These are phyloP conservation scores for Fusarium sororula DNA, from an alignment of 2,329 filamentous ascomycete species.

Conservation along the genomic window DNA sequence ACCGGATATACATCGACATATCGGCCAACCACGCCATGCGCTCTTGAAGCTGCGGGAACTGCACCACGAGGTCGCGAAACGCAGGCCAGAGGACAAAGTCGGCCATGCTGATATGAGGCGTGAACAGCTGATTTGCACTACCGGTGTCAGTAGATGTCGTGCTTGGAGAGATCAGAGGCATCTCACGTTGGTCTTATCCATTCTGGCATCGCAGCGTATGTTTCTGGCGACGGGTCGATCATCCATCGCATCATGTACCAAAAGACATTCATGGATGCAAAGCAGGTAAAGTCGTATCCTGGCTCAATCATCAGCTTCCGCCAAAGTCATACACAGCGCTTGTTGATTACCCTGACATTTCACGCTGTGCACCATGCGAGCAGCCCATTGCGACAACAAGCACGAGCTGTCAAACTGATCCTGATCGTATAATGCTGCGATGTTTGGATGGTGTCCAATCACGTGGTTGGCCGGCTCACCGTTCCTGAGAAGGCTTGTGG, in stretches of 20 bases:
- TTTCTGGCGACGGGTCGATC: constrained; percentile 1
- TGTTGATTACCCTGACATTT: constrained; percentile 1
- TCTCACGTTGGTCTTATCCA: constrained; percentile 21
- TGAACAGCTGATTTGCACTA: not conserved
- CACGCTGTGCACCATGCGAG: constrained; percentile 21
- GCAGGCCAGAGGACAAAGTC: constrained; percentile 19
- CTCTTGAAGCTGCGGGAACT: constrained; percentile 14
- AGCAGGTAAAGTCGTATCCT: constrained; percentile 17
- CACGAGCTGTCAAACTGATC: constrained; percentile 7
- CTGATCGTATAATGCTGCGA: constrained; percentile 11
- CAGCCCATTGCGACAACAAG: constrained; percentile 18
- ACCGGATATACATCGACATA: not conserved
- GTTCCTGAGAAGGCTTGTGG: not conserved
- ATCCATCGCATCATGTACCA: constrained; percentile 29
- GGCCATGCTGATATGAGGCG: constrained; percentile 10
- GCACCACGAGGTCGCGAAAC: constrained; percentile 7
- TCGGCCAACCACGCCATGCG: constrained; percentile 13
- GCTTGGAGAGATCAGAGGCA: rapidly evolving
- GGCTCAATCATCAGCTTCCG: too few species aligned
- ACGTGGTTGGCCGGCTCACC: rapidly evolving
- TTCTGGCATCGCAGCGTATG: constrained; percentile 15
- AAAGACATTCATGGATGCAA: constrained; percentile 11
- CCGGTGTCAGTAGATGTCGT: rapidly evolving
- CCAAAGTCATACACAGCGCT: too few species aligned
- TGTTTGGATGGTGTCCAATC: not conserved